Evolutionary conservation across 2,329 filamentous ascomycete species (phyloP).

Genomic region (Neoarthrinium moseri): DNA sequence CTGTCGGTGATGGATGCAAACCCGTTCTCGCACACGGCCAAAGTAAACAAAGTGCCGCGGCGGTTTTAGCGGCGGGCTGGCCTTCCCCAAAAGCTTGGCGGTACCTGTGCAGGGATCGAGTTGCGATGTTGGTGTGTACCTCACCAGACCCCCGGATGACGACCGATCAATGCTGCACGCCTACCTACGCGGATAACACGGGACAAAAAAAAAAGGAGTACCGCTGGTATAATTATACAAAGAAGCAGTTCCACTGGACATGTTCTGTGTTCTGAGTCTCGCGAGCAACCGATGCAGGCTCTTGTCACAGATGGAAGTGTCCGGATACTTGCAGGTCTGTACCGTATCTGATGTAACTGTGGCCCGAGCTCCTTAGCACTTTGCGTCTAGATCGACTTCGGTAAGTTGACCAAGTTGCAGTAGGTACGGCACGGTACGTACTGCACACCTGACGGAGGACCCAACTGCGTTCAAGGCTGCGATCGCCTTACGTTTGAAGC

Average conservation of each 20-base stretch:
- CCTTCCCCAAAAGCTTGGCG: constrained; percentile 13
- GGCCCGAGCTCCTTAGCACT: constrained; percentile 17
- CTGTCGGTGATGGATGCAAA: neutral
- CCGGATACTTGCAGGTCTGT: no score
- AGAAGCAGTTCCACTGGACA: no score
- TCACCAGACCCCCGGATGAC: neutral
- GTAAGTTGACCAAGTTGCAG: no score
- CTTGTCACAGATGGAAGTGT: no score
- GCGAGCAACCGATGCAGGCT: no score
- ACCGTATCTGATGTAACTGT: no score
- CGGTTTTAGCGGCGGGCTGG: constrained; percentile 6
- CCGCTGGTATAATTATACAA: no score
- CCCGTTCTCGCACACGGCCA: constrained; percentile 3
- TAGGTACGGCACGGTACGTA: constrained; percentile 8
- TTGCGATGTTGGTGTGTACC: neutral
- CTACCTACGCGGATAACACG: no score
- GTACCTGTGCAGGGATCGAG: neutral
- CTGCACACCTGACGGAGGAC: constrained; percentile 11
- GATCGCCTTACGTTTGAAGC: constrained; percentile 11
- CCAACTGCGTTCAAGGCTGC: constrained; percentile 9
- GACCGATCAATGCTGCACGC: no score
- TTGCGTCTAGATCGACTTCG: no score
- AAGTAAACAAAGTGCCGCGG: constrained; percentile 39
- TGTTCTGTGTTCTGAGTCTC: no score
- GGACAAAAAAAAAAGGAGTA: no score